phyloP scores from a whole-genome alignment of 306 rosid genomes.

The Corylus avellana region DNA sequence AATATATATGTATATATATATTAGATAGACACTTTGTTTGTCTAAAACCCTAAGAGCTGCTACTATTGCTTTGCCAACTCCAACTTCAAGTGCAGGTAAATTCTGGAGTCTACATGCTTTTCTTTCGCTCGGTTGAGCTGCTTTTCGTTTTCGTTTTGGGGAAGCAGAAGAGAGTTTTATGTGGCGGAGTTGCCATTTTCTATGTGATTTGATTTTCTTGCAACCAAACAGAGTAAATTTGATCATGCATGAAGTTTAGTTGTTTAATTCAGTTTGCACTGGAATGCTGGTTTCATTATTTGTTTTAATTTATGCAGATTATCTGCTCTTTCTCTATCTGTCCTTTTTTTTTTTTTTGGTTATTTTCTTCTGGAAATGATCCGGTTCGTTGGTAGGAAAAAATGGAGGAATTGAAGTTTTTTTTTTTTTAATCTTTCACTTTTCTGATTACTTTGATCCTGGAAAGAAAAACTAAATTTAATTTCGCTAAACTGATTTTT shows the following conservation, averaged over 20 bases:
- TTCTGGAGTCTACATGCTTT: too few species aligned
- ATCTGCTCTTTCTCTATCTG: not conserved
- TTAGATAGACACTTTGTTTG: not conserved
- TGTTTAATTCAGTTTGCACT: not conserved
- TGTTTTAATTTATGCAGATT: not conserved
- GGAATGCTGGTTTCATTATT: not conserved
- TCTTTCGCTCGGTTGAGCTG: not conserved
- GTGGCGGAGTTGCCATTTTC: too few species aligned
- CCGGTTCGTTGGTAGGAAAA: not conserved
- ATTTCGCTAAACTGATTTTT: not conserved
- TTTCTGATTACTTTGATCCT: not conserved
- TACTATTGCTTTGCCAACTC: not conserved
- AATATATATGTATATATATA: too few species aligned
- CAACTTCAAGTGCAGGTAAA: constrained; percentile 17
- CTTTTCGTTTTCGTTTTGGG: not conserved
- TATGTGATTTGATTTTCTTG: not conserved
- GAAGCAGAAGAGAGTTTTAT: not conserved
- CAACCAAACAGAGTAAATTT: not conserved
- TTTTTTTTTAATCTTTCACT: not conserved
- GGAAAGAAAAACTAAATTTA: not conserved
- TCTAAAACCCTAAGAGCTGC: too few species aligned
- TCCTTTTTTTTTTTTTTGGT: not conserved
- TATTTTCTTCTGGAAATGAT: not conserved
- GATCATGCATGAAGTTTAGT: not conserved
- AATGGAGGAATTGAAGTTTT: not conserved